Percentiles rank a stretch among this genome's conserved stretches.
These are phyloP conservation scores for Sphagnum tenellum DNA, from an alignment of 225 moss, liverwort and hornwort genomes.

Conservation along the genomic window DNA sequence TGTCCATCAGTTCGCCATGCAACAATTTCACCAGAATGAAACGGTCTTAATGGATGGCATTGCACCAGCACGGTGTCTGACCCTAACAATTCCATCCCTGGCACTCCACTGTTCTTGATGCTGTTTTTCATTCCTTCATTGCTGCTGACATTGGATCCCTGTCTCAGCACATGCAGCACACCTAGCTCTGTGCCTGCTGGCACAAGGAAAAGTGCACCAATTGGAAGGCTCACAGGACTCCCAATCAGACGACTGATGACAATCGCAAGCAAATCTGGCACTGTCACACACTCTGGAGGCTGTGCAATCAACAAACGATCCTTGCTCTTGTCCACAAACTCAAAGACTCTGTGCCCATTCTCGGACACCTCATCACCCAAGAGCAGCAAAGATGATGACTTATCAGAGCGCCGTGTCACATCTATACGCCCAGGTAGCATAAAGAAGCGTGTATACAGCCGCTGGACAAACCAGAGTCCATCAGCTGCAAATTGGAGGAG, in stretches of 20 bases:
- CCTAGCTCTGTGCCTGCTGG: slow-evolving; percentile 44
- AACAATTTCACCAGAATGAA: slow-evolving; percentile 77
- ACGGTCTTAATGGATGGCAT: slow-evolving; percentile 76
- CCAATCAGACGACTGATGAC: slow-evolving; percentile 64
- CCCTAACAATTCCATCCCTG: slow-evolving; percentile 56
- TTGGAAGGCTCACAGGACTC: slow-evolving; percentile 62
- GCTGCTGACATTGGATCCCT: slow-evolving; percentile 37
- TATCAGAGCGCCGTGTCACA: slow-evolving; percentile 35
- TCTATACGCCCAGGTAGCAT: slow-evolving; percentile 58
- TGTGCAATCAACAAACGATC: slow-evolving; percentile 56
- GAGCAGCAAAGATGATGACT: not conserved
- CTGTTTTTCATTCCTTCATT: slow-evolving; percentile 12
- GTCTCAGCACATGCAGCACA: slow-evolving; percentile 44
- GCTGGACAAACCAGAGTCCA: slow-evolving; percentile 67
- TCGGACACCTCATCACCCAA: slow-evolving; percentile 18
- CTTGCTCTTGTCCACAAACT: slow-evolving; percentile 50
- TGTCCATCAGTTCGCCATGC: slow-evolving; percentile 75
- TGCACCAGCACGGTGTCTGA: slow-evolving; percentile 70
- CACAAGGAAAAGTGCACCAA: slow-evolving; percentile 50
- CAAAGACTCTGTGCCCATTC: slow-evolving; percentile 61
- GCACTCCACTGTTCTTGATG: slow-evolving; percentile 54
- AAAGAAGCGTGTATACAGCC: slow-evolving; percentile 65
- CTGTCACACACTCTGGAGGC: slow-evolving; percentile 52
- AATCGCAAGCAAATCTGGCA: slow-evolving; percentile 66
- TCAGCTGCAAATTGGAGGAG: slow-evolving; percentile 50